Percentiles rank a stretch among this genome's conserved stretches.
These are phyloP conservation scores for Centrapalus pauciflorus DNA, from an alignment of 129 eudicot species.

Conservation along the genomic window DNA sequence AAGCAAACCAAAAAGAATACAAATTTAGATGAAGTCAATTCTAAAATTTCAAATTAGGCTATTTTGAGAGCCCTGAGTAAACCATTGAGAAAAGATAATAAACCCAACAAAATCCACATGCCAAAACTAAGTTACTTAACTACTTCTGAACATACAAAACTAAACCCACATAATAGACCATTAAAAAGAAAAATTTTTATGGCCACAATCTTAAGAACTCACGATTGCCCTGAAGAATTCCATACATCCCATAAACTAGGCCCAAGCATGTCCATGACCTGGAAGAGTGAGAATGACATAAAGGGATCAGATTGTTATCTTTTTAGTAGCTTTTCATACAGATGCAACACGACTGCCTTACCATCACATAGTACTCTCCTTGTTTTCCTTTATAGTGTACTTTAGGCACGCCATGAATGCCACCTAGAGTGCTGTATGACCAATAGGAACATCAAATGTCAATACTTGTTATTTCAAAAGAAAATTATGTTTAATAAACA, in stretches of 20 bases:
- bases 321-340: constrained; percentile 33
- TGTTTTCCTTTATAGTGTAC: constrained; percentile 82
- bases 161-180: background rate
- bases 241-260: constrained; percentile 93
- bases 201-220: constrained; percentile 31
- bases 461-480: background rate
- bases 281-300: constrained; percentile 8
- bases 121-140: no score
- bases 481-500: background rate
- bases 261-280: constrained; percentile 95
- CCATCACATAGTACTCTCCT: constrained; percentile 91
- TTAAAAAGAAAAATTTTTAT: background rate
- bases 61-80: no score
- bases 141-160: background rate
- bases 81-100: no score
- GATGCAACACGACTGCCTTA: constrained; percentile 24
- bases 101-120: no score
- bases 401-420: constrained; percentile 85
- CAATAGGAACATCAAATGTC: constrained; percentile 1
- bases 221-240: constrained; percentile 85
- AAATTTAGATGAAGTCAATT: background rate
- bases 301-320: background rate
- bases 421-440: constrained; percentile 68
- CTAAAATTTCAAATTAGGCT: background rate
- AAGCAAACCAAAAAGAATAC: background rate